Conservation (phyloP, 225 moss, liverwort and hornwort genomes). For the Antitrichia curtipendula region DNA sequence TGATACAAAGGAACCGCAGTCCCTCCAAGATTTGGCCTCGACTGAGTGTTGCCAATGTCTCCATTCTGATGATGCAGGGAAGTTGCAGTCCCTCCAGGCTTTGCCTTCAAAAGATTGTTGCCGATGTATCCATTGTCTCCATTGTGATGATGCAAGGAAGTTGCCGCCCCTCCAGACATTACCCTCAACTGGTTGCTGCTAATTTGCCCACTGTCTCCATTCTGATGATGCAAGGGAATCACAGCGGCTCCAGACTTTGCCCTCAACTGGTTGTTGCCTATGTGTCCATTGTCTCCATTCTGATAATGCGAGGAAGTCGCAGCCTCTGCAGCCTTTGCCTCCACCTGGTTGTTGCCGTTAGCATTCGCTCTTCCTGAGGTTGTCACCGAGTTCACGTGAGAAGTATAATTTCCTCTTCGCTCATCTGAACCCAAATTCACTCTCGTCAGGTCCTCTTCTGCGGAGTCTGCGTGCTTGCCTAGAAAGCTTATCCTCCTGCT, state of each 20-base stretch:
- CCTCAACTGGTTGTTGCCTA: not conserved
- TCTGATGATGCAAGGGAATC: not conserved
- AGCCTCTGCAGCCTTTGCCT: not conserved
- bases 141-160: not conserved
- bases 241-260: not conserved
- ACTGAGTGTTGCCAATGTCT: not conserved
- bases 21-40: not conserved
- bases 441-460: slow-evolving; percentile 1
- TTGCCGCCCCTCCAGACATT: not conserved
- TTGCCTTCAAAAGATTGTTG: not conserved
- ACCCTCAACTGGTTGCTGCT: not conserved
- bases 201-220: not conserved
- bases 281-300: not conserved
- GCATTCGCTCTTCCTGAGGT: not conserved
- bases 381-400: not conserved
- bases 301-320: not conserved
- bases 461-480: not conserved
- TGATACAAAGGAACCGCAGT: not conserved
- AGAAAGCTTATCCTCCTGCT: slow-evolving; percentile 17
- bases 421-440: not conserved
- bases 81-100: not conserved
- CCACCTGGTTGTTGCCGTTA: not conserved
- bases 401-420: not conserved
- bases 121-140: not conserved
- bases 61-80: not conserved